phyloP scores from a whole-genome alignment of 2,329 filamentous ascomycete species.

The Delphinella strobiligena region DNA sequence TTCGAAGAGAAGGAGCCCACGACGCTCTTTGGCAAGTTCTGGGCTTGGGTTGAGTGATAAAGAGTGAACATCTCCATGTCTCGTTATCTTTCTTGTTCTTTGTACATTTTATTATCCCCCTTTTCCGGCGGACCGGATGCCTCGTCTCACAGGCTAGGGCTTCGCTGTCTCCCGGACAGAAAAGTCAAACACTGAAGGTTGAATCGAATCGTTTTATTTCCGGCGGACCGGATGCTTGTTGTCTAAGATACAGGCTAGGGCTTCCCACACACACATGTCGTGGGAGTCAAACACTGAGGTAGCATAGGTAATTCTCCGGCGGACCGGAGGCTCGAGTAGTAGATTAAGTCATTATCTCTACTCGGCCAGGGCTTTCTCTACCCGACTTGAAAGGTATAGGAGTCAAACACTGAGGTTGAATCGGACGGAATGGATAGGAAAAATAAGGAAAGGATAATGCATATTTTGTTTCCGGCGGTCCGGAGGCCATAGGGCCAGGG shows the following conservation, averaged over 20 bases:
- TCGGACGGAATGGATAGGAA: no score
- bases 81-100: background rate
- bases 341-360: no score
- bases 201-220: background rate
- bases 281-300: no score
- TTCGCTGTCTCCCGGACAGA: background rate
- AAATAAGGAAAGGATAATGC: no score
- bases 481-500: no score
- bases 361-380: no score
- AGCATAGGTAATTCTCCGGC: background rate
- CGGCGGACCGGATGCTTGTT: background rate
- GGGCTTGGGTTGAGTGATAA: slow-evolving; percentile 11
- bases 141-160: background rate
- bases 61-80: background rate
- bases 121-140: background rate
- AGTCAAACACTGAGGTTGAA: no score
- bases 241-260: no score
- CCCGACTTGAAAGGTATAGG: no score
- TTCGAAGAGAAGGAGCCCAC: slow-evolving; percentile 21
- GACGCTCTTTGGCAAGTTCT: slow-evolving; percentile 21
- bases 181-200: background rate
- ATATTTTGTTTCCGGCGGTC: background rate
- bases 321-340: background rate
- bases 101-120: background rate
- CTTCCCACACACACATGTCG: no score